These are phyloP conservation scores for Fusarium duplospermum DNA, from an alignment of 2,329 filamentous ascomycete genomes.

Conservation along the genomic window DNA sequence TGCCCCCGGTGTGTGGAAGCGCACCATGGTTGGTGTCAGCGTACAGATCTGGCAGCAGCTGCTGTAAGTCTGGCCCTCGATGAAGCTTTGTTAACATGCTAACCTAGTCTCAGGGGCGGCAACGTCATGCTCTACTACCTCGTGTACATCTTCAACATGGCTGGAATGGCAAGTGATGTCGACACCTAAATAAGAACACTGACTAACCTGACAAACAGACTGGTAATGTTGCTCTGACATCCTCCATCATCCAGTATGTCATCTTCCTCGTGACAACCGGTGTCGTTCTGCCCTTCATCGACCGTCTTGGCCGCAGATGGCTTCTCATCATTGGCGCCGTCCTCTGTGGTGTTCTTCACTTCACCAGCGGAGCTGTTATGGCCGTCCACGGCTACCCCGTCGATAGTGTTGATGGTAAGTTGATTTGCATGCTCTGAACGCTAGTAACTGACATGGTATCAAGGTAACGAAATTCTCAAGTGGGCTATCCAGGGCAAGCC, in stretches of 20 bases:
- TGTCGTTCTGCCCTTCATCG: constrained; percentile 60
- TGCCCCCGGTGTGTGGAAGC: constrained; percentile 60
- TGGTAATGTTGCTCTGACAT: constrained; percentile 56
- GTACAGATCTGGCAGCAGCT: constrained; percentile 67
- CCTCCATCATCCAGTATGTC: constrained; percentile 66
- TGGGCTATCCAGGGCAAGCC: constrained; percentile 58
- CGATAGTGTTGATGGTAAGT: constrained; percentile 51
- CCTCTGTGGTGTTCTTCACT: constrained; percentile 59
- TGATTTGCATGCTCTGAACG: accelerated
- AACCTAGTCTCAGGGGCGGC: constrained; percentile 50
- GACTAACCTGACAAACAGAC: constrained; percentile 21
- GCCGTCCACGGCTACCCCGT: constrained; percentile 59
- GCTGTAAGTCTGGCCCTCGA: constrained; percentile 39
- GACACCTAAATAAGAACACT: not conserved
- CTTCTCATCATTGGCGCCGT: constrained; percentile 60
- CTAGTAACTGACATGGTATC: constrained; percentile 2
- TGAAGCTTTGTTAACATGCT: not conserved
- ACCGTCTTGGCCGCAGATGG: constrained; percentile 60
- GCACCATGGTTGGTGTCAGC: constrained; percentile 62
- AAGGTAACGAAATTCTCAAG: constrained; percentile 58
- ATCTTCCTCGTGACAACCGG: constrained; percentile 66
- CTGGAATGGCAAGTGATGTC: constrained; percentile 54
- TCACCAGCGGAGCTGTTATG: constrained; percentile 62
- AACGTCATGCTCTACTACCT: constrained; percentile 71
- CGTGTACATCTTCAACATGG: constrained; percentile 72